These are phyloP conservation scores for Candida labiduridarum DNA, from an alignment of 1,139 yeast genomes.

Conservation along the genomic window DNA sequence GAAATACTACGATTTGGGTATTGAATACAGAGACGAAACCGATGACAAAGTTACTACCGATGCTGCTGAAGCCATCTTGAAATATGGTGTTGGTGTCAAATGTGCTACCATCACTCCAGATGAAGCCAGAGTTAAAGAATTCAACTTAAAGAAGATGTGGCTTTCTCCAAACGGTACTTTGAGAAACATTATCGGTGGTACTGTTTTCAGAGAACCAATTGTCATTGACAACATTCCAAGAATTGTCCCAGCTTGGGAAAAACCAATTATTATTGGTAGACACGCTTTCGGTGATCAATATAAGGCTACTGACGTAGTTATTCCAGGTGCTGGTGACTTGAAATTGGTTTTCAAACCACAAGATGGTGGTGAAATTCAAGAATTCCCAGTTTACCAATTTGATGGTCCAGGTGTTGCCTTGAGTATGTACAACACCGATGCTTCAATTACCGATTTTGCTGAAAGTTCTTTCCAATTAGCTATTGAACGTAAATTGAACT, in stretches of 20 bases:
- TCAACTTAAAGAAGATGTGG: conserved; percentile 93
- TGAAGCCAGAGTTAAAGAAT: conserved; percentile 91
- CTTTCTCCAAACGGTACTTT: conserved; percentile 95
- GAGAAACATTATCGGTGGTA: conserved; percentile 92
- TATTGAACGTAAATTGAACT: conserved; percentile 70
- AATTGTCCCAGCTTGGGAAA: conserved; percentile 89
- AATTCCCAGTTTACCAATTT: conserved; percentile 69
- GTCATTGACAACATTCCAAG: conserved; percentile 88
- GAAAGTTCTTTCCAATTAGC: conserved; percentile 91
- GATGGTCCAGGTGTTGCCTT: conserved; percentile 82
- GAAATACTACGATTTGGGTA: conserved; percentile 89
- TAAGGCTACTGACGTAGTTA: conserved; percentile 83
- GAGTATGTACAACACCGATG: conserved; percentile 95
- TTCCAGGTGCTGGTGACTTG: conserved; percentile 78
- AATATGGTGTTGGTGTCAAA: conserved; percentile 91
- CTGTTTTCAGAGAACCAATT: conserved; percentile 96
- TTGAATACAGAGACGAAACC: conserved; percentile 82
- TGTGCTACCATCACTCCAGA: conserved; percentile 99
- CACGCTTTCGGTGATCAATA: conserved; percentile 98
- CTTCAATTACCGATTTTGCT: conserved; percentile 87
- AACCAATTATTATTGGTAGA: conserved; percentile 95
- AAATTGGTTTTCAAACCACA: conserved; percentile 78
- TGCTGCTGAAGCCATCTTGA: conserved; percentile 85
- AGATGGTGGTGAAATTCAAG: conserved; percentile 60
- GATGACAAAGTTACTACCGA: conserved; percentile 86